Base-by-base conservation (phyloP, 805 yeast genomes). In the Nakazawaea laoshanensis region DNA sequence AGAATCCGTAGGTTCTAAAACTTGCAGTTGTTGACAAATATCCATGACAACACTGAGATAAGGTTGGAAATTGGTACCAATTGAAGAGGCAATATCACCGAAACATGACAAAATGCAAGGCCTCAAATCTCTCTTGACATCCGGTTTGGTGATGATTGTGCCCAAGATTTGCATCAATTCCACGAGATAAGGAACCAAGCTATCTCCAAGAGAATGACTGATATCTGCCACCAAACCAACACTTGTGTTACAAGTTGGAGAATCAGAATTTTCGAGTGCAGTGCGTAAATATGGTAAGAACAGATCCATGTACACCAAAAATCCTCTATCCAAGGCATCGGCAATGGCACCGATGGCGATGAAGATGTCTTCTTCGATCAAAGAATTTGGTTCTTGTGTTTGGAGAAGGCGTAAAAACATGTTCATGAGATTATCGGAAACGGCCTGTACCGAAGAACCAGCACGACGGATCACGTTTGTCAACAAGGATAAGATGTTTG, bases 181-280 rank as follows among this genome's bases (percentile, higher is more conserved):
- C 39, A 76, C 77, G 42, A 83, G 75, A 53, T 84, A 89, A 35
- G 81, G 85, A 38, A 70, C 68, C 44, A 88, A 74, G 18, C 66
- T 67, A 16, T 65, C 69, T 20, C 94, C 95, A 33, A 92, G 67
- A 1, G 96, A 85, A 50, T 87, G 94, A 7, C 94, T 74, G 45
- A 89, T 78, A 59, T 92, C 98, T 13, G 96, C 96, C 38, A 92
- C 87, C 32, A 92, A 70, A 4, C 98, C 97, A 37, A 92, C 87
- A 3, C 97, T 95, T 4, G 95, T 84, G 42, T 73, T 73, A 49
- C 95, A 81, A 8, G 84, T 77, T 24, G 88, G 82, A 4, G 86
- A 76, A 24, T 85, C 95, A 7, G 82, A 75, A 55, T 87, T 88
- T 46, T 74, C 71, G 40, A 92, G 65, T 0, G 95, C 95, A 40